Evolutionary conservation across 371 early-diverging fungal genomes (phyloP).

Genomic region (Zopfochytrium polystomum): DNA sequence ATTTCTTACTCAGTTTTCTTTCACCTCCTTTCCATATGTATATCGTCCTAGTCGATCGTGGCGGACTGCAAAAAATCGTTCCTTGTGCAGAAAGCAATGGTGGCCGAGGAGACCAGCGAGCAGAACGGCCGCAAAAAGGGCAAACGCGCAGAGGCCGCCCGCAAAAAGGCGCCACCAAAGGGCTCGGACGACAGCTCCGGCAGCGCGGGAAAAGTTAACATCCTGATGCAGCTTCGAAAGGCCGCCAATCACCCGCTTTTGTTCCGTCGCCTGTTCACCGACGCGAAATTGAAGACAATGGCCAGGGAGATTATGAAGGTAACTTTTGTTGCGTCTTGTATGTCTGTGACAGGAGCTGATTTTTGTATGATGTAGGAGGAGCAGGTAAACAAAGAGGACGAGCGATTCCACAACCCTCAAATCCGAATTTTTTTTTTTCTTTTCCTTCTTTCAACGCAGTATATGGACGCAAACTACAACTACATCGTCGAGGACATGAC

Average conservation of each 20-base stretch:
- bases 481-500: constrained; percentile 84
- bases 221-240: constrained; percentile 81
- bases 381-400: constrained; percentile 43
- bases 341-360: not conserved
- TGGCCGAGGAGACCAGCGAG: not conserved
- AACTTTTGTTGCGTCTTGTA: constrained; percentile 2
- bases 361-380: constrained; percentile 12
- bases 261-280: constrained; percentile 63
- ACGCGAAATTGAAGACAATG: constrained; percentile 59
- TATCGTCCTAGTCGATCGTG: constrained; percentile 20
- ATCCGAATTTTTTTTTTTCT: not conserved
- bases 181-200: constrained; percentile 18
- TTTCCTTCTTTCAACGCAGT: too few species aligned
- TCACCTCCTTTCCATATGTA: not conserved
- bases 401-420: not conserved
- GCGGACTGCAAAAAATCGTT: constrained; percentile 31
- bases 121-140: not conserved
- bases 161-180: not conserved
- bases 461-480: constrained; percentile 66
- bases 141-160: constrained; percentile 6
- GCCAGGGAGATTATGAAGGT: constrained; percentile 59
- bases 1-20: not conserved
- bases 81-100: constrained; percentile 2
- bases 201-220: constrained; percentile 53
- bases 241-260: constrained; percentile 83